Evolutionary conservation across 768 basidiomycete species (phyloP), one percentile per base, ranked within the genome.

Genomic region (Tylopilus sp.): DNA sequence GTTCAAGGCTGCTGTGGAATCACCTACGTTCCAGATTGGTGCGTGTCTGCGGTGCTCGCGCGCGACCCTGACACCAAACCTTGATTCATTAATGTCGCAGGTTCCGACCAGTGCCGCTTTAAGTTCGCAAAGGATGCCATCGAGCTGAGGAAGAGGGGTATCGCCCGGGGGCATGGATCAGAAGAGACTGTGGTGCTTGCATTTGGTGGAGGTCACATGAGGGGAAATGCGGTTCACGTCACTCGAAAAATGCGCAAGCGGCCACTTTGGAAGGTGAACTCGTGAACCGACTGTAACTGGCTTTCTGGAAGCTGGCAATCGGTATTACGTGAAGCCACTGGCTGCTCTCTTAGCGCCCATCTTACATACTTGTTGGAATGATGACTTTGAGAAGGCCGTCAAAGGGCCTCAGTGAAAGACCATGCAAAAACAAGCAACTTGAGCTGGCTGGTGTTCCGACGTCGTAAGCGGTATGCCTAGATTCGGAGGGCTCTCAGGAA

Each of bases 181-280:
- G 89, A 90, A 70, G 92, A 94, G 72, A 90, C 89, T n/a, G 92
- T 95, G 38, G 92, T 96, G 48, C 77, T 95, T 60, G 91, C 90
- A 33, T 92, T 94, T 72, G 89, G 89, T 53, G 87, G 84, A 56
- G 78, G 76, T 60, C 84, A 77, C 59, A 77, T 76, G 70, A 84
- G 77, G 46, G 82, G 79, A 52, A 91, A 85, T 63, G 82, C 87
- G 50, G 90, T 95, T 61, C 89, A 92, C 69, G 79, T 96, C 66
- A 92, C 92, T 42, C 82, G 91, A 59, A 93, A 94, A 73, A 75
- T 86, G 76, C 87, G 86, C 72, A 88, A 86, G 64, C 88, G 83
- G 46, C 89, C 88, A 50, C 79, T 93, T 64, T 90, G 82, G 75
- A 85, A 82, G 64, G 90, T 92, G 22, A 91, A 84, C 69, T 86